phyloP scores from a whole-genome alignment of 345 rosid species.

The Syzygium aromaticum region DNA sequence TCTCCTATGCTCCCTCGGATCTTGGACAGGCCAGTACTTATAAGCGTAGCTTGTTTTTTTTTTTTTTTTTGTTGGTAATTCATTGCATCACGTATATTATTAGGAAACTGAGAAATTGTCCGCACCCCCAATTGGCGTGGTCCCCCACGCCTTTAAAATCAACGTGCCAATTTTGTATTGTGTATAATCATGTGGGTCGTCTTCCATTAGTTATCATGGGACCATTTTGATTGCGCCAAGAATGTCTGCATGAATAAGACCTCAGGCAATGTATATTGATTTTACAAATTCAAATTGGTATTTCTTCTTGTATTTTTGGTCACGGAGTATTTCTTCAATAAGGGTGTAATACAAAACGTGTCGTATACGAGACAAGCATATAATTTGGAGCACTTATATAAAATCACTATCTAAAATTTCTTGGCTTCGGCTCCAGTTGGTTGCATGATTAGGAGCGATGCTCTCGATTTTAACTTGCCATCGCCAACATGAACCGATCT shows the following conservation, averaged over 20 bases:
- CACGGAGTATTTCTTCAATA: neutral
- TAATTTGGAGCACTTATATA: neutral
- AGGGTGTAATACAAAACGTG: neutral
- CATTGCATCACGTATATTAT: neutral
- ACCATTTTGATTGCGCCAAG: neutral
- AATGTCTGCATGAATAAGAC: neutral
- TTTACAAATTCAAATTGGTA: neutral
- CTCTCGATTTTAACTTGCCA: neutral
- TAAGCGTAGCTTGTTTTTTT: neutral
- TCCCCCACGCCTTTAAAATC: neutral
- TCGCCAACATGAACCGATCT: neutral
- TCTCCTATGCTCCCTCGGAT: neutral
- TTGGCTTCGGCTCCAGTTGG: neutral
- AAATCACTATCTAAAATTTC: neutral
- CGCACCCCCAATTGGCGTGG: neutral
- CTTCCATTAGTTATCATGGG: neutral
- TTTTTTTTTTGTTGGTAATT: neutral
- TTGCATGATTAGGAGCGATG: neutral
- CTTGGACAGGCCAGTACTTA: neutral
- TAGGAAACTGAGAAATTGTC: neutral
- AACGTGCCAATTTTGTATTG: neutral
- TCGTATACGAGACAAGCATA: neutral
- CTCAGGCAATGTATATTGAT: too few species aligned
- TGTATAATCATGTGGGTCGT: neutral
- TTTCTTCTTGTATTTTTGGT: neutral